Conservation (phyloP, 192 early-diverging fungal genomes). For the Helicostylum pulchrum region DNA sequence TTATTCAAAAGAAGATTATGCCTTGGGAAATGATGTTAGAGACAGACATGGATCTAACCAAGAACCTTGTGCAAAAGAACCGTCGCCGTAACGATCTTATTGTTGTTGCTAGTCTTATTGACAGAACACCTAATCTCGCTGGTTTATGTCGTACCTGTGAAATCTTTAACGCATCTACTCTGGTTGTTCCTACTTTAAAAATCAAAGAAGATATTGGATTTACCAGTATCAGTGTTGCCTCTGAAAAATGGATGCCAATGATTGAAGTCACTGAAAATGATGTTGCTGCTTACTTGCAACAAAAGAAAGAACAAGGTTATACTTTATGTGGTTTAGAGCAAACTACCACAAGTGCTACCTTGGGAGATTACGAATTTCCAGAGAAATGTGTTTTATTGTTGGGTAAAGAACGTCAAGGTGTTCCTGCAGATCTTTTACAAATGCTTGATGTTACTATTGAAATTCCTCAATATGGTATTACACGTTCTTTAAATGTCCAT, state of each 20-base stretch:
- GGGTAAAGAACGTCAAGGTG: slow-evolving; percentile 52
- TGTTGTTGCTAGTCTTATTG: slow-evolving; percentile 55
- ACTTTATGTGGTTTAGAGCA: slow-evolving; percentile 56
- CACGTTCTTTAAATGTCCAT: slow-evolving; percentile 58
- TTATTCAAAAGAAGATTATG: slow-evolving; percentile 58
- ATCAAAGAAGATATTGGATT: slow-evolving; percentile 52
- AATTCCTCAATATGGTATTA: slow-evolving; percentile 60
- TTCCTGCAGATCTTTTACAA: slow-evolving; percentile 50
- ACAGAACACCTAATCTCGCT: slow-evolving; percentile 55
- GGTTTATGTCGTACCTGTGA: slow-evolving; percentile 57
- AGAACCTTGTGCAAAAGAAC: slow-evolving; percentile 22
- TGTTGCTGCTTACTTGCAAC: slow-evolving; percentile 37
- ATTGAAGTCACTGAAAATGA: slow-evolving; percentile 39
- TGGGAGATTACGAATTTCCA: slow-evolving; percentile 54
- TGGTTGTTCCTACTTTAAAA: slow-evolving; percentile 37
- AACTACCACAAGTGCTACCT: slow-evolving; percentile 49
- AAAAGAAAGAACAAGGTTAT: slow-evolving; percentile 52
- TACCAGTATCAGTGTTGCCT: slow-evolving; percentile 46
- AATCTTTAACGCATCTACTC: slow-evolving; percentile 56
- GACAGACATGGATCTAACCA: slow-evolving; percentile 50
- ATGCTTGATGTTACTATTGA: slow-evolving; percentile 54
- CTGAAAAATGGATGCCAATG: slow-evolving; percentile 64
- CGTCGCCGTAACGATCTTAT: slow-evolving; percentile 49
- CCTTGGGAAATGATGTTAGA: slow-evolving; percentile 58
- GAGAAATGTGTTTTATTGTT: slow-evolving; percentile 49